Conservation (phyloP, 2,329 filamentous ascomycete genomes). For the Bipolaris victoriae region DNA sequence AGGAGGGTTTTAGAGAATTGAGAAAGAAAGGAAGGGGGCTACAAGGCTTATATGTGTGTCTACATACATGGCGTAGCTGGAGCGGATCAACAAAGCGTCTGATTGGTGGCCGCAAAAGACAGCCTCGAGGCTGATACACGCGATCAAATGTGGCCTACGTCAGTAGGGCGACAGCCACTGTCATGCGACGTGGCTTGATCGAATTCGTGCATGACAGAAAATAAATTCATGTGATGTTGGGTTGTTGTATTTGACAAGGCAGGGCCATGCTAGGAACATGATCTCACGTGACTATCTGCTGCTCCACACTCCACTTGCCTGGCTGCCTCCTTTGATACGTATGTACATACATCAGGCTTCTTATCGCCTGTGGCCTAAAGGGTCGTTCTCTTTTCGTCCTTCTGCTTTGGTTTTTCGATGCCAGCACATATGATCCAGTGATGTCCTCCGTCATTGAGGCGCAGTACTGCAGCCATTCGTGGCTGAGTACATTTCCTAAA, state of each 20-base stretch:
- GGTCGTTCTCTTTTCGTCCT: neutral
- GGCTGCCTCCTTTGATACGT: too few relatives aligned
- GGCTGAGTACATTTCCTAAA: too few relatives aligned
- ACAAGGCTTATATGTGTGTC: neutral
- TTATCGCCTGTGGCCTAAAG: too few relatives aligned
- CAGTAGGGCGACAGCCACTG: neutral
- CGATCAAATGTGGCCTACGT: neutral
- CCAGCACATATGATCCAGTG: neutral
- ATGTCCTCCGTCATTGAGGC: neutral
- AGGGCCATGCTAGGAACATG: too few relatives aligned
- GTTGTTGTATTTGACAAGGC: neutral
- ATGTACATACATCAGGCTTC: too few relatives aligned
- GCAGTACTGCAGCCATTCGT: neutral
- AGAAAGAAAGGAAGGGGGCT: neutral
- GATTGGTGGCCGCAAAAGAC: neutral
- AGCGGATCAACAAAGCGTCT: neutral
- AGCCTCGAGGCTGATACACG: neutral
- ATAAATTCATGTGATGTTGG: neutral
- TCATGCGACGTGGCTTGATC: neutral
- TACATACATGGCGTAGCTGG: neutral
- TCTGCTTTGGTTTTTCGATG: neutral
- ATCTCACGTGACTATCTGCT: too few relatives aligned
- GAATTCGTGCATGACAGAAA: neutral
- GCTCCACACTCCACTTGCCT: too few relatives aligned
- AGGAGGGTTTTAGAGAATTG: neutral